Percentiles rank a stretch among this genome's conserved stretches.
Conservation (phyloP, 305 asterid species). For the Salvia sclarea region DNA sequence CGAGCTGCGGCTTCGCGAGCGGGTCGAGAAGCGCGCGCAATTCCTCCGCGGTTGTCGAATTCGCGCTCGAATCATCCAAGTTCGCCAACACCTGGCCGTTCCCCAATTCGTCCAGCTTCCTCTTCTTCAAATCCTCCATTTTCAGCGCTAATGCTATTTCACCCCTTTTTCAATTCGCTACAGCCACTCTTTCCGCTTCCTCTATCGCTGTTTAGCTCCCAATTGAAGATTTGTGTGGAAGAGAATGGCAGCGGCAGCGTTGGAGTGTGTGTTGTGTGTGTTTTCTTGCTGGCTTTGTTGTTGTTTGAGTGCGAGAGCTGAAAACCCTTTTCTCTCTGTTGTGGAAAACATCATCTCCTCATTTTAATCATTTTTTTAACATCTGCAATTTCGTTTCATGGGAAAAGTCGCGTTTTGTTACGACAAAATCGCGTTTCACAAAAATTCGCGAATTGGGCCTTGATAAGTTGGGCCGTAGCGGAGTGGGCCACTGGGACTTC, state of each 20-base stretch:
- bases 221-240: background rate
- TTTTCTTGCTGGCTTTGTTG: slow-evolving; percentile 1
- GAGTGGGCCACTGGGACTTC: background rate
- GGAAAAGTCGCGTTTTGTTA: too few relatives aligned
- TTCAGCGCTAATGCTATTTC: background rate
- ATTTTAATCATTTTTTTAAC: too few relatives aligned
- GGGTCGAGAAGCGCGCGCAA: slow-evolving; percentile 71
- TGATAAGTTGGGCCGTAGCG: background rate
- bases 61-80: slow-evolving; percentile 34
- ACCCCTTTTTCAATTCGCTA: background rate
- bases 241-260: background rate
- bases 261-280: slow-evolving; percentile 14
- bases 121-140: slow-evolving; percentile 70
- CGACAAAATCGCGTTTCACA: too few relatives aligned
- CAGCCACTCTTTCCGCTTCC: background rate
- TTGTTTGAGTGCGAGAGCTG: slow-evolving; percentile 18
- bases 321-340: slow-evolving; percentile 25
- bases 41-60: slow-evolving; percentile 46
- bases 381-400: too few relatives aligned
- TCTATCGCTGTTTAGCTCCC: background rate
- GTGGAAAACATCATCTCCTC: background rate
- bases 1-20: slow-evolving; percentile 71
- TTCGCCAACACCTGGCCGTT: slow-evolving; percentile 43
- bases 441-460: background rate
- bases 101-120: slow-evolving; percentile 59